Conservation (phyloP, 1,139 yeast genomes). For the Hanseniaspora sp. region DNA sequence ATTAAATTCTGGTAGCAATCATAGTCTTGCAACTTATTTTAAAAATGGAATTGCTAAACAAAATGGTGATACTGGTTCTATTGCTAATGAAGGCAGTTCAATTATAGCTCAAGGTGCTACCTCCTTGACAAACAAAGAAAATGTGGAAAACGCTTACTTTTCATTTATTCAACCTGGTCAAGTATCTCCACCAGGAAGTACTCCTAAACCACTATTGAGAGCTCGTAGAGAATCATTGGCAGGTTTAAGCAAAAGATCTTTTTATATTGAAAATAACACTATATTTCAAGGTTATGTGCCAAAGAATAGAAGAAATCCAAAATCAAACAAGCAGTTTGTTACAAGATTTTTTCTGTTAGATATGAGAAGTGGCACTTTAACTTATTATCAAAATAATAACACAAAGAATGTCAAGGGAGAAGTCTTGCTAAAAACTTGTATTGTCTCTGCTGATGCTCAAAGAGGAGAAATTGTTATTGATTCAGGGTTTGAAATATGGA, state of each 20-base stretch:
- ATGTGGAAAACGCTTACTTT: not conserved
- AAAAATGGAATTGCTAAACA: not conserved
- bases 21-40: not conserved
- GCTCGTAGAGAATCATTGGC: slow-evolving; percentile 14
- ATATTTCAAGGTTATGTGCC: slow-evolving; percentile 58
- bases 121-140: not conserved
- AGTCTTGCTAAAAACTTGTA: slow-evolving; percentile 74
- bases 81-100: not conserved
- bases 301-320: slow-evolving; percentile 54
- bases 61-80: not conserved
- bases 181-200: not conserved
- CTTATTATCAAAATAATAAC: slow-evolving; percentile 66
- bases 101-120: not conserved
- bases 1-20: not conserved
- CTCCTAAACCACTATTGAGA: not conserved
- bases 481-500: slow-evolving; percentile 95
- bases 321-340: slow-evolving; percentile 75
- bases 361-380: slow-evolving; percentile 67
- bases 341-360: slow-evolving; percentile 77
- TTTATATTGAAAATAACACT: slow-evolving; percentile 7
- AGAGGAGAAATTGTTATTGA: slow-evolving; percentile 68
- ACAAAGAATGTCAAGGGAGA: slow-evolving; percentile 64
- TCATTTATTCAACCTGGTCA: not conserved
- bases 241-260: slow-evolving; percentile 19
- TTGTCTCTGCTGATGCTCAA: slow-evolving; percentile 64